Evolutionary conservation across 2,329 filamentous ascomycete species (phyloP).

Genomic region (Ophiostoma australiae): DNA sequence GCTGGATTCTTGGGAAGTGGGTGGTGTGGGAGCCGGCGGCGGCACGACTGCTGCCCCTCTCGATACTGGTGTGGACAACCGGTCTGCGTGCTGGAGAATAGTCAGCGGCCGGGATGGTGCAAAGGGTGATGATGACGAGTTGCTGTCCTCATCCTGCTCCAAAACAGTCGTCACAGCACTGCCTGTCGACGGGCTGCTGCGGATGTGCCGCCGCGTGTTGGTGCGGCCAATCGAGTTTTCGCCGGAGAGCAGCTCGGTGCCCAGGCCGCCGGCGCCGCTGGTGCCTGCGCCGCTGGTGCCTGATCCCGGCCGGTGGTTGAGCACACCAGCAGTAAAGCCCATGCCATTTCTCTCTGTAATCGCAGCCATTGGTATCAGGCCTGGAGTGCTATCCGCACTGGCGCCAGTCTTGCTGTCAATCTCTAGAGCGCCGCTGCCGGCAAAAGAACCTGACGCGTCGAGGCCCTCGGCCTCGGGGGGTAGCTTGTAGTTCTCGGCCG

Average conservation of each 20-base stretch:
- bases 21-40: background rate
- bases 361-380: conserved; percentile 23
- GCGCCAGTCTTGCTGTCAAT: conserved; percentile 4
- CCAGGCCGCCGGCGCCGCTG: conserved; percentile 23
- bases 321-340: background rate
- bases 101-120: background rate
- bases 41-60: background rate
- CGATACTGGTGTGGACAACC: conserved; percentile 6
- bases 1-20: background rate
- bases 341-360: conserved; percentile 24
- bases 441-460: conserved; percentile 24
- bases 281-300: background rate
- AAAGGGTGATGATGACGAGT: background rate
- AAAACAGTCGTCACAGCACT: conserved; percentile 75
- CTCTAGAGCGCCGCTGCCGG: background rate
- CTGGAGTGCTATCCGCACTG: conserved; percentile 16
- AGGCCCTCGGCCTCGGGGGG: conserved; percentile 87
- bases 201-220: conserved; percentile 75
- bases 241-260: conserved; percentile 29
- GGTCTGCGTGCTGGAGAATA: conserved; percentile 4
- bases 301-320: background rate
- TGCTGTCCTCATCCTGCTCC: conserved; percentile 69
- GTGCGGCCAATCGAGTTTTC: conserved; percentile 54
- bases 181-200: conserved; percentile 74
- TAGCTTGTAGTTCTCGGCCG: conserved; percentile 92